Evolutionary conservation across 805 yeast species (phyloP).

Genomic region (Sugiyamaella boreocaroliniensis): DNA sequence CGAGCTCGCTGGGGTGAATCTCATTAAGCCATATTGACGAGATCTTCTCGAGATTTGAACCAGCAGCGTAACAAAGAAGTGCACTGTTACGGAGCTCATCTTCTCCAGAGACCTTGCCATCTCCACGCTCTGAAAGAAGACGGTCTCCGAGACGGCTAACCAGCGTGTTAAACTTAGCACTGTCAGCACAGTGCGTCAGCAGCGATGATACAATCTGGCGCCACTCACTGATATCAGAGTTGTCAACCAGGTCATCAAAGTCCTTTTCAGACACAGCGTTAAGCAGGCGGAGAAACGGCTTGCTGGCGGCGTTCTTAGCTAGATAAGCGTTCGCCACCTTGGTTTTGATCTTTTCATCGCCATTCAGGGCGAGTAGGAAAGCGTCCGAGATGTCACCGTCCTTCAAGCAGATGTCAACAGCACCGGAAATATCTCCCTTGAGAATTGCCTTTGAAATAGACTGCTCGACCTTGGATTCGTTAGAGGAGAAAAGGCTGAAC

Average conservation of each 20-base stretch:
- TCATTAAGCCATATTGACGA: slow-evolving; percentile 82
- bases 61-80: slow-evolving; percentile 68
- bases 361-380: slow-evolving; percentile 62
- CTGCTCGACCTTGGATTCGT: slow-evolving; percentile 38
- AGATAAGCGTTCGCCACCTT: slow-evolving; percentile 71
- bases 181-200: slow-evolving; percentile 43
- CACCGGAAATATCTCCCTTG: slow-evolving; percentile 54
- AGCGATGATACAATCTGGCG: slow-evolving; percentile 69
- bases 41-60: slow-evolving; percentile 71
- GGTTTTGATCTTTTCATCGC: slow-evolving; percentile 50
- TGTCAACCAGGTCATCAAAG: slow-evolving; percentile 61
- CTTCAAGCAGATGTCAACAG: slow-evolving; percentile 60
- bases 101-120: slow-evolving; percentile 28
- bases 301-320: slow-evolving; percentile 43
- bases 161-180: slow-evolving; percentile 43
- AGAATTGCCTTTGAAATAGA: slow-evolving; percentile 47
- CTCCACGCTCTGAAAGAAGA: slow-evolving; percentile 30
- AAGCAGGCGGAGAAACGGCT: slow-evolving; percentile 66
- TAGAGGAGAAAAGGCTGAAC: slow-evolving; percentile 26
- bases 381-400: slow-evolving; percentile 70
- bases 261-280: slow-evolving; percentile 53
- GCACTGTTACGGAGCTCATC: slow-evolving; percentile 60
- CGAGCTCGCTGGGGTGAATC: slow-evolving; percentile 42
- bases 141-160: slow-evolving; percentile 74
- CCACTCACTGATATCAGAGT: slow-evolving; percentile 79